phyloP scores from a whole-genome alignment of 139 green algal species.

The Gonium pectorale region DNA sequence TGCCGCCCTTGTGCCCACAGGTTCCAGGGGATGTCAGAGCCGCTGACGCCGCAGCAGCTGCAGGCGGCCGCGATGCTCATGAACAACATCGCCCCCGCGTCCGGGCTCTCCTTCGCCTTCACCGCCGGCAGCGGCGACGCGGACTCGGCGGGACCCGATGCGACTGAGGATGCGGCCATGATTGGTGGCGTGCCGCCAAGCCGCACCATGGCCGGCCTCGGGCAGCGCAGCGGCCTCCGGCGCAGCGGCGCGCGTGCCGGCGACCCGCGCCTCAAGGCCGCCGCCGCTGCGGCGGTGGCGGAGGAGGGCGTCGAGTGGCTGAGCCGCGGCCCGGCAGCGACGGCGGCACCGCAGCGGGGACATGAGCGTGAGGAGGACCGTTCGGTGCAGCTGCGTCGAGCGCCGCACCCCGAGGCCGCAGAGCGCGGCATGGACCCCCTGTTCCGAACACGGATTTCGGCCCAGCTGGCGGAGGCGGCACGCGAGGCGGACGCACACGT shows the following conservation, averaged over 20 bases:
- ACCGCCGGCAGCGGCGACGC: too few relatives aligned
- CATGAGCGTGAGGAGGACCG: not conserved
- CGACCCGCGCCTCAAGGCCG: not conserved
- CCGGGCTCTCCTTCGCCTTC: too few relatives aligned
- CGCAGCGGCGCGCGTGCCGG: too few relatives aligned
- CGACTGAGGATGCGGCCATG: too few relatives aligned
- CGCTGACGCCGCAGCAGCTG: conserved; percentile 17
- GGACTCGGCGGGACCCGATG: too few relatives aligned
- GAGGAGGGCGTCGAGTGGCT: conserved; percentile 24
- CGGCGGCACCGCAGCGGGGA: not conserved
- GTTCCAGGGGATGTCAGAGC: not conserved
- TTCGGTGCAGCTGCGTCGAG: conserved; percentile 22
- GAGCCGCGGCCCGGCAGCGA: not conserved
- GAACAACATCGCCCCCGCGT: too few relatives aligned
- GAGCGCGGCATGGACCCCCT: not conserved
- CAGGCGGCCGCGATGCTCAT: not conserved
- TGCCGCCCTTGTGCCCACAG: not conserved
- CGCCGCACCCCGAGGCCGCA: not conserved
- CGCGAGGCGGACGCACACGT: not conserved
- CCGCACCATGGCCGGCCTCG: too few relatives aligned
- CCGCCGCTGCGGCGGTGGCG: not conserved
- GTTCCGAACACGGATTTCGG: not conserved
- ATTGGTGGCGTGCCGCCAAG: too few relatives aligned
- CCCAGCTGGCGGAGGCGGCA: not conserved
- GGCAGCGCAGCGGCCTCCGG: too few relatives aligned